Conservation (phyloP, 1,284 basidiomycete genomes). For the Calocybe gambosa region DNA sequence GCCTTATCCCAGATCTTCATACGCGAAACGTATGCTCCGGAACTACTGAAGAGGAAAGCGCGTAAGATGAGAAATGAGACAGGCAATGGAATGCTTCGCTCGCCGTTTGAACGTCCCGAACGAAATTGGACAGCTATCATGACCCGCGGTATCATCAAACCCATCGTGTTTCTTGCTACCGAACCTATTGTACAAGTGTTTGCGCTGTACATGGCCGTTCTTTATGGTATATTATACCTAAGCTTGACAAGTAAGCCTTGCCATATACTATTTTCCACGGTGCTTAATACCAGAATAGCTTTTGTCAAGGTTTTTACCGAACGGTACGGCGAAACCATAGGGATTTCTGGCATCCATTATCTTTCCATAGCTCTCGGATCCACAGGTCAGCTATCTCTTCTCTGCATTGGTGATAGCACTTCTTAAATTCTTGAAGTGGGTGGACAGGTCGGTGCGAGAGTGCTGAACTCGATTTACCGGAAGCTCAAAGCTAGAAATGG, state of each 20-base stretch:
- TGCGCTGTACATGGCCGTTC: constrained; percentile 32
- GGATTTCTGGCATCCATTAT: constrained; percentile 39
- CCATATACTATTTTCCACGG: background rate
- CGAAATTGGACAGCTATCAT: constrained; percentile 23
- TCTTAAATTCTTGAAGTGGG: constrained; percentile 17
- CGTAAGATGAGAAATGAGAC: constrained; percentile 20
- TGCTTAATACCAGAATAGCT: constrained; percentile 13
- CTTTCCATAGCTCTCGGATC: constrained; percentile 32
- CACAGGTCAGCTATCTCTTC: constrained; percentile 17
- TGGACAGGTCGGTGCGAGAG: constrained; percentile 33
- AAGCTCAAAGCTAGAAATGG: constrained; percentile 30
- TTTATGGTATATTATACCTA: constrained; percentile 38
- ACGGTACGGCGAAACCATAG: constrained; percentile 30
- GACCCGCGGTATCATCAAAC: constrained; percentile 29
- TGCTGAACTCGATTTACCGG: constrained; percentile 35
- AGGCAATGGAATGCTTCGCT: constrained; percentile 17
- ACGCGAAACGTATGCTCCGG: constrained; percentile 27
- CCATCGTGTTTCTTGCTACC: constrained; percentile 24
- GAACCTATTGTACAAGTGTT: constrained; percentile 38
- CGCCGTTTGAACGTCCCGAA: constrained; percentile 20
- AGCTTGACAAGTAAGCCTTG: constrained; percentile 27
- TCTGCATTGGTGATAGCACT: background rate
- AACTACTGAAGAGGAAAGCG: constrained; percentile 24
- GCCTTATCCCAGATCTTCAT: constrained; percentile 20
- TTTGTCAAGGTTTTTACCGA: constrained; percentile 32